A percentile compares a stretch with the other conserved stretches of the same genome.
Evolutionary conservation across 83 land plant genomes (phyloP).

Genomic region (Isoetes engelmannii): DNA sequence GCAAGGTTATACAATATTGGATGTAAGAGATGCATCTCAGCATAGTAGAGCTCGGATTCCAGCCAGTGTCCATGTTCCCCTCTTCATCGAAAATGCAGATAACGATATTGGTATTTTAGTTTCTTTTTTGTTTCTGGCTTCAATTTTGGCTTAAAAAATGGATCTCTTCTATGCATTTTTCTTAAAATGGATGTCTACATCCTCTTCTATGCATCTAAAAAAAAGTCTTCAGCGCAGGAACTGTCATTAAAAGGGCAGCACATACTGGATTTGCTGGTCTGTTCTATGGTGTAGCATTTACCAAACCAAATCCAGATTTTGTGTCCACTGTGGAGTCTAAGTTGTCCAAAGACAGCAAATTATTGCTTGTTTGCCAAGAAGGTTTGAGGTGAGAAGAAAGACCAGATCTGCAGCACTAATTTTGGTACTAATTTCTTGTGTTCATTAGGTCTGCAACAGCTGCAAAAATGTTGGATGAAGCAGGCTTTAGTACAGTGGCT

Average conservation of each 20-base stretch:
- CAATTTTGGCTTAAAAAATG: too few species aligned
- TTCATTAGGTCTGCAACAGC: slow-evolving; percentile 66
- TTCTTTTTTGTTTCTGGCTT: background rate
- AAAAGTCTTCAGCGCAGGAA: slow-evolving; percentile 44
- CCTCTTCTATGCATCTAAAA: background rate
- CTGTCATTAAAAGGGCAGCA: slow-evolving; percentile 54
- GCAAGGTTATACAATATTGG: slow-evolving; percentile 63
- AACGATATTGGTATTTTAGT: slow-evolving; percentile 52
- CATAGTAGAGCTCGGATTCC: slow-evolving; percentile 71
- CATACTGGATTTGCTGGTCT: slow-evolving; percentile 88
- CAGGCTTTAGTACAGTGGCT: slow-evolving; percentile 67
- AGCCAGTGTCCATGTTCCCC: slow-evolving; percentile 65
- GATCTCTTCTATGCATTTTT: background rate
- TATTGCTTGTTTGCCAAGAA: slow-evolving; percentile 84
- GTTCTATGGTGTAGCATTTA: slow-evolving; percentile 82
- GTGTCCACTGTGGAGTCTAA: slow-evolving; percentile 51
- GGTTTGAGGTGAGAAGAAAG: slow-evolving; percentile 62
- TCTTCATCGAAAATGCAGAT: slow-evolving; percentile 75
- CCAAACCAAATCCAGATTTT: slow-evolving; percentile 80
- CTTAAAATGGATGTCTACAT: background rate
- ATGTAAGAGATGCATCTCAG: slow-evolving; percentile 72
- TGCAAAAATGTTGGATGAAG: slow-evolving; percentile 53
- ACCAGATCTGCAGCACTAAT: background rate
- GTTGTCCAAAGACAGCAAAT: slow-evolving; percentile 58
- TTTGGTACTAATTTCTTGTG: background rate